These are phyloP conservation scores for Cairneyella variabilis DNA, from an alignment of 495 filamentous ascomycete species.

Conservation along the genomic window DNA sequence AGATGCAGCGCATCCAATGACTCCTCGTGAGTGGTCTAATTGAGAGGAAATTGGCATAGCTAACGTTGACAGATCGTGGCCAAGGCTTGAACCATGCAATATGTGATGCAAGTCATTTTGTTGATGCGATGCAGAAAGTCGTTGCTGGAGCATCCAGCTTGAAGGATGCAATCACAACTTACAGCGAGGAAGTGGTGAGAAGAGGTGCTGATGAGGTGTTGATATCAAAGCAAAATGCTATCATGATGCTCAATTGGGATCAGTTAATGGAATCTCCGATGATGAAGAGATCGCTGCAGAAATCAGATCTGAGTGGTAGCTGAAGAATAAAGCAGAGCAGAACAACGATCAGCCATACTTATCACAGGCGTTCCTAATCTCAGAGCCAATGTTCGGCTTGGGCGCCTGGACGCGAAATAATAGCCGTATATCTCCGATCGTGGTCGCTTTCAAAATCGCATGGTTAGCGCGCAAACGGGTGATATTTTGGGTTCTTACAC, in stretches of 20 bases:
- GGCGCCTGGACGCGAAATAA: neutral
- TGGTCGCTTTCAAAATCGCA: no score
- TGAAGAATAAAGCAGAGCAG: neutral
- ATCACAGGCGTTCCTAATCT: neutral
- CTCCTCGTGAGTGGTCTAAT: conserved; percentile 47
- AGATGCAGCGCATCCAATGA: conserved; percentile 63
- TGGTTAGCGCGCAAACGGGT: no score
- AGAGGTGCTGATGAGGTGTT: conserved; percentile 14
- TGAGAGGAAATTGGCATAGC: neutral
- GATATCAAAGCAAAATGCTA: conserved; percentile 2
- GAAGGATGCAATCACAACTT: conserved; percentile 7
- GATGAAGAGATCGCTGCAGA: conserved; percentile 10
- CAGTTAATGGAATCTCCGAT: conserved; percentile 3
- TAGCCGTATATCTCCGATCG: neutral
- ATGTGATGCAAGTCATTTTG: conserved; percentile 39
- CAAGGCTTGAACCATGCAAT: conserved; percentile 51
- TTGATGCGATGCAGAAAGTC: conserved; percentile 22
- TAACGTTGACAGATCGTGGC: conserved; percentile 38
- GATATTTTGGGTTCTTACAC: no score
- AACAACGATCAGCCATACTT: neutral
- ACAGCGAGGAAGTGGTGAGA: conserved; percentile 11
- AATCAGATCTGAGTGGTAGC: conserved; percentile 7
- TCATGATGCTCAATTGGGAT: conserved; percentile 18
- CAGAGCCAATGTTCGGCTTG: neutral
- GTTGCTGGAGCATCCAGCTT: neutral